Base-by-base conservation (phyloP, 306 rosid species). In the Spatholobus suberectus region DNA sequence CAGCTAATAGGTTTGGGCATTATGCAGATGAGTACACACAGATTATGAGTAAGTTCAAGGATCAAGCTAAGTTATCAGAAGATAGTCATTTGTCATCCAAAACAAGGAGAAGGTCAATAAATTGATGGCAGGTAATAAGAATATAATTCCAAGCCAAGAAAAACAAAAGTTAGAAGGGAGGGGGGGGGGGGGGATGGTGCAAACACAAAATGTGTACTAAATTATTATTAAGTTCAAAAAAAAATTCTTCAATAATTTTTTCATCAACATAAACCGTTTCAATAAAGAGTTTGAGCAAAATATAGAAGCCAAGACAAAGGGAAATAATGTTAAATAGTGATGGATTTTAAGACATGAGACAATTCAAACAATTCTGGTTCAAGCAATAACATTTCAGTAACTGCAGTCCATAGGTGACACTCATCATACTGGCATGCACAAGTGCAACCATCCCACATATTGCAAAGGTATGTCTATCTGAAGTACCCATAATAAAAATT, bases 331-430 rank as follows among this genome's bases (percentile, higher is more conserved):
- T 12, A 11, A 17, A 44, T 12, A 11, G 5, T 44, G 17, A 12
- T 12, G 3, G 35, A 49, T 49, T 15, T 49, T 49, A 21, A 44
- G 7, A 43, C 15, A 62, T 17, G 24, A 59, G 65, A 61, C 54
- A 46, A 62, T 63, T 32, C 24, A 57, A 81, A 73, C 23, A 82
- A 69, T 41, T 21, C 5, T 43, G 24, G 37, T 41, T 29, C 55
- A 44, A 59, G 59, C 59, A 77, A 47, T 34, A 73, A 59, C 47
- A 77, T 15, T 51, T 68, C 75, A 73, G 52, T 17, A 72, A 73
- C 27, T 61, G 24, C 32, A 72, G 4, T 29, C 54, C 54, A 20
- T n/a, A 51, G 49, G 75, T 37, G 14, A 75, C 2, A 49, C 52
- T 72, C 49, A 41, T 51, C 58, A 47, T 4, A 5, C 20, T 14